These are phyloP conservation scores for Yamadazyma atlantica DNA, from an alignment of 1,139 yeast species.

Conservation along the genomic window DNA sequence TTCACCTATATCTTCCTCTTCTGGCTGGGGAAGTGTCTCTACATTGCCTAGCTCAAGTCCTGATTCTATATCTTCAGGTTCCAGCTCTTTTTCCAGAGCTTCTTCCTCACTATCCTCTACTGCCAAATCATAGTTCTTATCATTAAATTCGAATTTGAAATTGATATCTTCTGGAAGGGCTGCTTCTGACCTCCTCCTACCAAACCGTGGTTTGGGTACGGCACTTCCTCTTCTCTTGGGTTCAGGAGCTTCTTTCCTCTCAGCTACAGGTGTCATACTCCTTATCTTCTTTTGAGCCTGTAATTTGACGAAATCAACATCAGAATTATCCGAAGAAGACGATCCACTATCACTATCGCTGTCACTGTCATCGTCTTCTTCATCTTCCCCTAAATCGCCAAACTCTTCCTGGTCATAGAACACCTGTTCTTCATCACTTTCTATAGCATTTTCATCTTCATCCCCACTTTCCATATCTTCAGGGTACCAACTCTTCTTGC, in stretches of 20 bases:
- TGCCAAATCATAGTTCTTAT: constrained; percentile 20
- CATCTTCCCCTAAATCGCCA: constrained; percentile 24
- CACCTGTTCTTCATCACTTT: constrained; percentile 5
- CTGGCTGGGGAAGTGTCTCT: constrained; percentile 15
- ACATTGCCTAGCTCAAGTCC: constrained; percentile 57
- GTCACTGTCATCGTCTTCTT: constrained; percentile 27
- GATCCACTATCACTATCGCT: constrained; percentile 24
- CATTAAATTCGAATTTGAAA: constrained; percentile 58
- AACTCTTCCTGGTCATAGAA: constrained; percentile 26
- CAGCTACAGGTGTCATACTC: constrained; percentile 42
- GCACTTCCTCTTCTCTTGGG: constrained; percentile 11
- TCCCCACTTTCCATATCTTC: no score
- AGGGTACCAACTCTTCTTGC: constrained; percentile 8
- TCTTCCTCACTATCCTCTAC: constrained; percentile 19
- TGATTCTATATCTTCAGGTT: constrained; percentile 38
- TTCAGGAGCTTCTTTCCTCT: constrained; percentile 12
- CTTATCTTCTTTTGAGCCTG: constrained; percentile 66
- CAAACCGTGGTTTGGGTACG: constrained; percentile 28
- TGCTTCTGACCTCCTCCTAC: constrained; percentile 40
- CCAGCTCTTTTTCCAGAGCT: not conserved
- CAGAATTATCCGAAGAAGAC: constrained; percentile 59
- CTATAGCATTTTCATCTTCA: constrained; percentile 26
- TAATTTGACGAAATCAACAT: constrained; percentile 67
- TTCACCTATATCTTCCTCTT: constrained; percentile 16
- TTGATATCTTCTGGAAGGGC: constrained; percentile 51